Conservation (phyloP, 345 rosid genomes). For the Salix udensis region DNA sequence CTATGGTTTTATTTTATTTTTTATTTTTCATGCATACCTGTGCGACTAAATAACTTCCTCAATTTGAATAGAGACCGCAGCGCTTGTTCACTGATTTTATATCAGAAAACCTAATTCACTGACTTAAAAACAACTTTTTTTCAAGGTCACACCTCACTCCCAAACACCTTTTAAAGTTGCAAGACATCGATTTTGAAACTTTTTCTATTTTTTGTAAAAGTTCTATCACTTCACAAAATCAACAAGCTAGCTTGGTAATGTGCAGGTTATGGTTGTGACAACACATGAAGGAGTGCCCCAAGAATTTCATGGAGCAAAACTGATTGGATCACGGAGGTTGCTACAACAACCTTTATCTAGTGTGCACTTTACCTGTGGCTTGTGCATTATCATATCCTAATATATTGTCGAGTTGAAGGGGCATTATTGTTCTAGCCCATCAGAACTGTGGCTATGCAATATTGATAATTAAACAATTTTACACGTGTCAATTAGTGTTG, state of each 20-base stretch:
- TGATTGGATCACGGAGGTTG: conserved; percentile 92
- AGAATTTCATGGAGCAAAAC: conserved; percentile 92
- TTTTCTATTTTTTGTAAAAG: background rate
- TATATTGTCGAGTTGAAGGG: conserved; percentile 4
- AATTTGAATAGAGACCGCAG: background rate
- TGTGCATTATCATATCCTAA: background rate
- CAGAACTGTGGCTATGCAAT: background rate
- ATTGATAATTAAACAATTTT: background rate
- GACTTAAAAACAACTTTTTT: too few relatives aligned
- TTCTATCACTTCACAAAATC: conserved; percentile 5
- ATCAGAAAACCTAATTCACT: background rate
- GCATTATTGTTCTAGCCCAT: background rate
- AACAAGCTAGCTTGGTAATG: conserved; percentile 6
- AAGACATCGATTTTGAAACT: background rate
- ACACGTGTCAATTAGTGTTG: background rate
- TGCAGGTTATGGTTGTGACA: conserved; percentile 90
- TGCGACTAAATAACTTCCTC: background rate
- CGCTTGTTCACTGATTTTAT: background rate
- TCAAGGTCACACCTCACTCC: too few relatives aligned
- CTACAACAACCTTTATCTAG: conserved; percentile 4
- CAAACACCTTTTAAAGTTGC: too few relatives aligned
- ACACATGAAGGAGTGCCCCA: conserved; percentile 98
- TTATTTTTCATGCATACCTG: background rate
- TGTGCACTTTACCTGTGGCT: background rate
- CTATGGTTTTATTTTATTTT: background rate